Conservation (phyloP, 768 basidiomycete species). For the Leucocoprinus sp. region DNA sequence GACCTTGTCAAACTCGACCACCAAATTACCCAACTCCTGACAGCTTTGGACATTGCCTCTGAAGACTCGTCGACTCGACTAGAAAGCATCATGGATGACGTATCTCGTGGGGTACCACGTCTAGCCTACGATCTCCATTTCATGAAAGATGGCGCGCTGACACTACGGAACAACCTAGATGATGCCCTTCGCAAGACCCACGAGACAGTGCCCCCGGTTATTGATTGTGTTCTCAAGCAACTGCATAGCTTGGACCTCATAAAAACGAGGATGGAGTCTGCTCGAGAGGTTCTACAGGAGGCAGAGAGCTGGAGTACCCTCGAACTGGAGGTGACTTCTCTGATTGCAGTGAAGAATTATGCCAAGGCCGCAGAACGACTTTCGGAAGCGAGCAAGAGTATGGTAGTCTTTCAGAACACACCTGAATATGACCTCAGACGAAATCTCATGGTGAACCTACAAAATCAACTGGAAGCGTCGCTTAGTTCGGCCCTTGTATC, state of each 20-base stretch:
- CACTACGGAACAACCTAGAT: slow-evolving; percentile 60
- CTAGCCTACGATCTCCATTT: slow-evolving; percentile 95
- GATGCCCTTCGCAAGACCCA: slow-evolving; percentile 51
- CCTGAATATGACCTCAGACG: slow-evolving; percentile 85
- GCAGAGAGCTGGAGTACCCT: slow-evolving; percentile 96
- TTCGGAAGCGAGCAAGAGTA: slow-evolving; percentile 79
- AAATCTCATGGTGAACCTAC: slow-evolving; percentile 81
- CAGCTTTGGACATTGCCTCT: slow-evolving; percentile 75
- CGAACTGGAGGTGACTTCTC: slow-evolving; percentile 82
- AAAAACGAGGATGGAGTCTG: slow-evolving; percentile 80
- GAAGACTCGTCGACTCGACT: slow-evolving; percentile 84
- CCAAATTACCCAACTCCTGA: slow-evolving; percentile 65
- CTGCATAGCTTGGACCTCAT: slow-evolving; percentile 78
- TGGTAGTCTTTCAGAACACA: slow-evolving; percentile 90
- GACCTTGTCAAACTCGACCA: slow-evolving; percentile 60
- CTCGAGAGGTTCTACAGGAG: slow-evolving; percentile 84
- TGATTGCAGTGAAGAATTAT: slow-evolving; percentile 74
- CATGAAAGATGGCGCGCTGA: slow-evolving; percentile 85
- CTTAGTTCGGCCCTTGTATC: slow-evolving; percentile 86
- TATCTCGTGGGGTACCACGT: slow-evolving; percentile 84
- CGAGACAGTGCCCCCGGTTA: slow-evolving; percentile 46
- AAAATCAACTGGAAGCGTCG: slow-evolving; percentile 92
- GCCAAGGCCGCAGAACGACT: slow-evolving; percentile 88
- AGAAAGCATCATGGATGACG: slow-evolving; percentile 87
- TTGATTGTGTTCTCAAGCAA: slow-evolving; percentile 60